phyloP scores from a whole-genome alignment of 169 alveolate species.

The Eimeria zaria region DNA sequence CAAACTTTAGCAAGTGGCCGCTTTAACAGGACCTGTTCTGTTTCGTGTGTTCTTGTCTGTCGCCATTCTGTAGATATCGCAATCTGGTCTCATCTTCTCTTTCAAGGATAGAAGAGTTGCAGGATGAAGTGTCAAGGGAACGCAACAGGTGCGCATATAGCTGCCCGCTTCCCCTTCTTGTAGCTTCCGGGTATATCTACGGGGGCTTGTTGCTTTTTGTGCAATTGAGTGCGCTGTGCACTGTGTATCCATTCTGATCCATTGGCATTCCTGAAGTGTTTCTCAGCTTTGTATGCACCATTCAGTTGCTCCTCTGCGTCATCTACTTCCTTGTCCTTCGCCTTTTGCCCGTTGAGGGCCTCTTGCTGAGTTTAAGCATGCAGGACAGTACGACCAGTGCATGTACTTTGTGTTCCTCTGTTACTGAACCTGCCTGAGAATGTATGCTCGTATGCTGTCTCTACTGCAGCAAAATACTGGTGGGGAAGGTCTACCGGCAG shows the following conservation, averaged over 20 bases:
- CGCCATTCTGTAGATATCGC: constrained; percentile 10
- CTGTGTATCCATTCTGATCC: background rate
- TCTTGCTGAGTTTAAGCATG: background rate
- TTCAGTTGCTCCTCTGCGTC: background rate
- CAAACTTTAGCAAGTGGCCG: background rate
- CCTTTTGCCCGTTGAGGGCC: background rate
- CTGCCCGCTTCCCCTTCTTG: background rate
- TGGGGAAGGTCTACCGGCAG: constrained; percentile 72
- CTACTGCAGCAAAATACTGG: constrained; percentile 56
- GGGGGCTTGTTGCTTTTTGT: background rate
- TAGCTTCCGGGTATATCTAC: background rate
- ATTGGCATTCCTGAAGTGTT: background rate
- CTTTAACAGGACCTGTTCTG: background rate
- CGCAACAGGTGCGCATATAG: constrained; percentile 37
- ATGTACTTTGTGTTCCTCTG: background rate
- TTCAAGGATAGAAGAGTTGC: constrained; percentile 35
- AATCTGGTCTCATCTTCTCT: constrained; percentile 26
- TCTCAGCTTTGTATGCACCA: background rate
- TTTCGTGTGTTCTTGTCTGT: background rate
- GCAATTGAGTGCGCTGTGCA: background rate
- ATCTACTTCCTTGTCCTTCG: background rate
- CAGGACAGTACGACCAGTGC: background rate
- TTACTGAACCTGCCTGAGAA: background rate
- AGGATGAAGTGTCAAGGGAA: constrained; percentile 63
- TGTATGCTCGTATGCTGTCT: background rate